Evolutionary conservation across 139 green algal species (phyloP), one percentile per base, ranked within the genome.

Genomic region (Chlamydomonas asymmetrica): DNA sequence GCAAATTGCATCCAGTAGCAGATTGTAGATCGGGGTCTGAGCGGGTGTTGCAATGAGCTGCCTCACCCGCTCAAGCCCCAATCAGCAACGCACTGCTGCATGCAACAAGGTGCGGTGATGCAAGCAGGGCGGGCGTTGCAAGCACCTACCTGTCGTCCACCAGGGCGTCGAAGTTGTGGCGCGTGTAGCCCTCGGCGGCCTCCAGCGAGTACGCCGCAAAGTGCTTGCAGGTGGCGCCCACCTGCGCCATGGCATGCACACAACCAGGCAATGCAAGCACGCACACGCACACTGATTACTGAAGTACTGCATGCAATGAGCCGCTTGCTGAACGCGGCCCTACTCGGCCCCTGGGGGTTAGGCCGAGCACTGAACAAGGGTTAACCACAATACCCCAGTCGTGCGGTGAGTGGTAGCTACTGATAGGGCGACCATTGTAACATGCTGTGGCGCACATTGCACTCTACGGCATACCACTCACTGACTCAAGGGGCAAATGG

Each of bases 171-270:
- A 79, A 86, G 10, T 48, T 64, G 32, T 79, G 39, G 18, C 83
- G 64, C 0, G 80, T 73, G 7, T 67, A 68, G 39, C 83, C 80
- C 22, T 78, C 72, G 27, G 61, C 35, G 23, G 71, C 48, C 73
- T 88, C 83, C 31, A 88, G 65, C 5, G 72, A 82, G 66, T 88
- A 84, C 0, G 76, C 83, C 4, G 76, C 83, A 75, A 82, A 84
- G 68, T 88, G 83, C 73, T 88, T 88, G 76, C 83, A 88, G 3
- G 83, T 88, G 34, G 80, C 83, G 7, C 56, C 71, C 18, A 81
- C 63, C 80, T 85, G 80, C 20, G n/a, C n/a, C n/a, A n/a, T n/a
- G n/a, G n/a, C n/a, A n/a, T n/a, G n/a, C n/a, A n/a, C n/a, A n/a
- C n/a, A n/a, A n/a, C n/a, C n/a, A n/a, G n/a, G n/a, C n/a, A n/a